Base-by-base conservation (phyloP, 2,329 filamentous ascomycete genomes). In the Diaporthe citriasiana region DNA sequence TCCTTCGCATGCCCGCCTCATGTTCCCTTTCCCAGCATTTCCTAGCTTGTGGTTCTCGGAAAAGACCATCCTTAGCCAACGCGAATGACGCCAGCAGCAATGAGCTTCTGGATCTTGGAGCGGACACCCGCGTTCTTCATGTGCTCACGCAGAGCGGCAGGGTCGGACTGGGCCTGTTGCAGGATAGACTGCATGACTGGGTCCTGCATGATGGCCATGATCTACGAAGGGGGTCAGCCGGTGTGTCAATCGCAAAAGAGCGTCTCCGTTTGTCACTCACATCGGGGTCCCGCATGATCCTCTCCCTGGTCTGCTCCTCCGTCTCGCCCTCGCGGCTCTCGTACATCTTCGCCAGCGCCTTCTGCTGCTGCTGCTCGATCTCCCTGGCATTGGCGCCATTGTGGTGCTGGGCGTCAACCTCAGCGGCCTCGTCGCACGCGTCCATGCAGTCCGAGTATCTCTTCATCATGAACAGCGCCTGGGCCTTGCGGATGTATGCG, bases 171-270 rank as follows among this genome's bases (percentile, higher is more conserved):
- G 59, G 97, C 97, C 86, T 99, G 97, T 83, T 98, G 95, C 73
- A 98, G 90, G 78, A 98, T 98, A 78, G 93, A 93, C 86, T 99
- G 95, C 96, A 99, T 98, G 81, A 99, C 93, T 22, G 97, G 97
- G 81, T 99, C 97, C 83, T 95, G 93, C 85, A 98, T 94, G 81
- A 98, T 96, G 76, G 88, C 85, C 90, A 97, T 94, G 82, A 98
- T 98, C 92, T 88, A 42, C 45, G 53, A 15, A 33, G 30, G 10
- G 38, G 17, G 57, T 76, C 40, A 74, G 72, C 63, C 33, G 42
- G 17, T 35, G n/a, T 50, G 15, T 30, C 22, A 30, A 35, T 30
- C 10, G 25, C 38, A 22, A 22, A 35, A 9, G 30, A 5, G 17
- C 25, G 15, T 30, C 33, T 5, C 3, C 8, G 35, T 30, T 2